phyloP scores from a whole-genome alignment of 2,329 filamentous ascomycete species.

The Pseudohalonectria lignicola region DNA sequence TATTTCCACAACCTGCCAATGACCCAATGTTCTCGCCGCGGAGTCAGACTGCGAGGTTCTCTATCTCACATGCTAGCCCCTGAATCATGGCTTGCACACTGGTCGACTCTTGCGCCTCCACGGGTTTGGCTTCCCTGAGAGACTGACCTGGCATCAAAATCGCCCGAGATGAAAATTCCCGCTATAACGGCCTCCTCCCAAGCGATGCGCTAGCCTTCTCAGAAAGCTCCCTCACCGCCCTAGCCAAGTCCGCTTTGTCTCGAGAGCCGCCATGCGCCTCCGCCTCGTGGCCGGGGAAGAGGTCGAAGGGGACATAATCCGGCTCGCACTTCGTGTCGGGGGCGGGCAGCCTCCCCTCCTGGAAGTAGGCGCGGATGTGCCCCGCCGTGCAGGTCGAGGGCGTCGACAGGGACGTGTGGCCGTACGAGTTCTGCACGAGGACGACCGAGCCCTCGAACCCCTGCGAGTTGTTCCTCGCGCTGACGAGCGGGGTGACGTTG shows the following conservation, averaged over 20 bases:
- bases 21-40: no score
- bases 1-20: no score
- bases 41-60: no score
- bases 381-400: slow-evolving; percentile 30
- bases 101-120: no score
- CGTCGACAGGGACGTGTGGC: slow-evolving; percentile 37
- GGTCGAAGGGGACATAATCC: slow-evolving; percentile 2
- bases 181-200: neutral
- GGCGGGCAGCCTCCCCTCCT: slow-evolving; percentile 30
- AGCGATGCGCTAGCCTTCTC: neutral
- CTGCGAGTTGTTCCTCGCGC: slow-evolving; percentile 25
- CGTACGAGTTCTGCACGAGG: slow-evolving; percentile 37
- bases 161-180: no score
- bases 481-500: slow-evolving; percentile 32
- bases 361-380: slow-evolving; percentile 31
- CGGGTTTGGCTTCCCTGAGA: no score
- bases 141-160: no score
- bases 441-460: slow-evolving; percentile 33
- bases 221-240: neutral
- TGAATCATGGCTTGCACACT: no score
- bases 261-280: neutral
- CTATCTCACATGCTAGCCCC: no score
- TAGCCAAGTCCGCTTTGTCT: neutral
- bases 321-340: slow-evolving; percentile 6
- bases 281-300: no score